A percentile compares a stretch with the other conserved stretches of the same genome.
Evolutionary conservation across 345 rosid species (phyloP).

Genomic region (Ailanthus altissimus): DNA sequence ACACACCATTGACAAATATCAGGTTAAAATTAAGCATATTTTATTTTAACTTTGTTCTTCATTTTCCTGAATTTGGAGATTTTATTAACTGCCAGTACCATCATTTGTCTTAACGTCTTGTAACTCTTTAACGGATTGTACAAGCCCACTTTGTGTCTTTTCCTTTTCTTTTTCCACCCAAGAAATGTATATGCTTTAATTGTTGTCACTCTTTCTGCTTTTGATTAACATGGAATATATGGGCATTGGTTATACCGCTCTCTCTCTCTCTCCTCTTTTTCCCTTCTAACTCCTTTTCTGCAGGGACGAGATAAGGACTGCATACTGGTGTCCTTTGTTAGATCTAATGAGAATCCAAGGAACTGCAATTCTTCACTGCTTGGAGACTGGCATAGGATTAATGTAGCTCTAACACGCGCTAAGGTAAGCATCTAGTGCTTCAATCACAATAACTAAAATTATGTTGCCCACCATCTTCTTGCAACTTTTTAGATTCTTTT

Average conservation of each 20-base stretch:
- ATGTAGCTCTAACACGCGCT: slow-evolving; percentile 90
- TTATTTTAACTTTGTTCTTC: background rate
- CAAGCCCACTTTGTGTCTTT: background rate
- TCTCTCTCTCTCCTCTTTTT: background rate
- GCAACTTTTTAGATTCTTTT: too few relatives aligned
- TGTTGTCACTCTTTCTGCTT: slow-evolving; percentile 1
- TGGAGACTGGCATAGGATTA: slow-evolving; percentile 97
- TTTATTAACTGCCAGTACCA: background rate
- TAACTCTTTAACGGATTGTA: background rate
- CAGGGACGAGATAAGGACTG: slow-evolving; percentile 98
- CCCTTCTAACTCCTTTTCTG: slow-evolving; percentile 1
- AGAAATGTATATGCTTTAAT: background rate
- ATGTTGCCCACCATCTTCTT: too few relatives aligned
- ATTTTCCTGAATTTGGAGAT: background rate
- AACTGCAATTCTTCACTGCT: slow-evolving; percentile 66
- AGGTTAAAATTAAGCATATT: slow-evolving; percentile 48
- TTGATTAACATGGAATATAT: background rate
- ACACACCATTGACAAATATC: slow-evolving; percentile 95
- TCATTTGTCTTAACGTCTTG: background rate
- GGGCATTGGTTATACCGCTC: background rate
- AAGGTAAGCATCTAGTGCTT: slow-evolving; percentile 47
- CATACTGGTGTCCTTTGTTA: slow-evolving; percentile 81
- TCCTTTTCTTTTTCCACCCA: background rate
- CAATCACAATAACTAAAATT: too few relatives aligned
- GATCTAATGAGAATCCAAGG: slow-evolving; percentile 67